Conservation (phyloP, 2,329 filamentous ascomycete species). For the Pseudopyrenochaeta lycopersici region DNA sequence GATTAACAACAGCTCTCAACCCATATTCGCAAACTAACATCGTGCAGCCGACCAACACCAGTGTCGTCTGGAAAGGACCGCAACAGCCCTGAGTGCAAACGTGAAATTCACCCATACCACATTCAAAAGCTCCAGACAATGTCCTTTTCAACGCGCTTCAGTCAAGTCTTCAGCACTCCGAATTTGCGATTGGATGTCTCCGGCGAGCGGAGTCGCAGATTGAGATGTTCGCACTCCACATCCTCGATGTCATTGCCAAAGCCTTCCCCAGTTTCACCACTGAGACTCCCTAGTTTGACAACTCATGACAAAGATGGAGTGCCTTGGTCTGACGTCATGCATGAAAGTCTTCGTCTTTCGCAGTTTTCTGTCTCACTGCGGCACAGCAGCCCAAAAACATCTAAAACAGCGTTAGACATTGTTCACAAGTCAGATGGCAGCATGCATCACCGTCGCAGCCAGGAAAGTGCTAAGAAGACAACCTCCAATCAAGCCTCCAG, state of each 20-base stretch:
- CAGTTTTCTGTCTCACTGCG: constrained; percentile 31
- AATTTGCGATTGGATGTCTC: constrained; percentile 32
- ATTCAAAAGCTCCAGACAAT: constrained; percentile 22
- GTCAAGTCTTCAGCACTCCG: constrained; percentile 41
- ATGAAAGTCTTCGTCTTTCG: constrained; percentile 42
- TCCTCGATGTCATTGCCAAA: constrained; percentile 35
- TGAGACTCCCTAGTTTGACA: constrained; percentile 41
- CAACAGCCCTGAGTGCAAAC: constrained; percentile 13
- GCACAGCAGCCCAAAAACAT: constrained; percentile 17
- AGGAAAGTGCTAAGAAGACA: not conserved
- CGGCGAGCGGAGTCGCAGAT: constrained; percentile 22
- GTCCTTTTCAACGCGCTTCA: constrained; percentile 27
- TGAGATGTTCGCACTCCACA: constrained; percentile 44
- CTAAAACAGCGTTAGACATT: constrained; percentile 10
- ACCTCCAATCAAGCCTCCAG: not conserved
- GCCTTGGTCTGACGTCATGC: constrained; percentile 39
- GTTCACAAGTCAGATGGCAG: not conserved
- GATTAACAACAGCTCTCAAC: not conserved
- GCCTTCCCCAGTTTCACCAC: constrained; percentile 29
- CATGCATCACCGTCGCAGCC: not conserved
- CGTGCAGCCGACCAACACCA: constrained; percentile 35
- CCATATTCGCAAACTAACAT: constrained; percentile 14
- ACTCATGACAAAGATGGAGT: constrained; percentile 28
- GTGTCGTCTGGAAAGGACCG: constrained; percentile 30
- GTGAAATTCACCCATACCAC: constrained; percentile 30